These are phyloP conservation scores for Suhomyces sp. DNA, from an alignment of 805 yeast species.

Conservation along the genomic window DNA sequence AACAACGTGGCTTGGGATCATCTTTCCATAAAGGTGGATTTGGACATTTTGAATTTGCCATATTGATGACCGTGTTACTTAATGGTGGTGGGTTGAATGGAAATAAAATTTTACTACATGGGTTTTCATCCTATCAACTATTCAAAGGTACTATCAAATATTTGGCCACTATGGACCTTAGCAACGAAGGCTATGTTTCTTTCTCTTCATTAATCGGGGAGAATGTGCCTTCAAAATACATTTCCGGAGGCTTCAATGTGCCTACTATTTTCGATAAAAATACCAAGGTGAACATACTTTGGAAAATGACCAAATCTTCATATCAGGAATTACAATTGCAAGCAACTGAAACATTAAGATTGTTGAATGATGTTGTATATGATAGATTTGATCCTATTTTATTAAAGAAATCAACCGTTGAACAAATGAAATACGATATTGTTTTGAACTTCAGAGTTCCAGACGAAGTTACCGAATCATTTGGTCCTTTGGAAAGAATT, in stretches of 20 bases:
- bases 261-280: conserved; percentile 78
- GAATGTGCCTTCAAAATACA: conserved; percentile 41
- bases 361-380: conserved; percentile 74
- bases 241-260: conserved; percentile 58
- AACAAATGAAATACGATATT: conserved; percentile 65
- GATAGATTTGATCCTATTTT: conserved; percentile 84
- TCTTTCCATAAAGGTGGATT: conserved; percentile 71
- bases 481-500: conserved; percentile 71
- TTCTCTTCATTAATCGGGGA: conserved; percentile 59
- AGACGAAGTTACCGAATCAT: conserved; percentile 43
- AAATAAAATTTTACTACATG: conserved; percentile 74
- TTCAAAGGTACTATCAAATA: conserved; percentile 86
- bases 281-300: conserved; percentile 73
- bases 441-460: conserved; percentile 53
- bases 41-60: conserved; percentile 87
- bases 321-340: conserved; percentile 60
- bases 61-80: conserved; percentile 75
- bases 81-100: conserved; percentile 81
- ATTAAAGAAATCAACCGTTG: conserved; percentile 55
- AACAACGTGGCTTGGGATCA: conserved; percentile 79
- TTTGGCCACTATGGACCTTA: conserved; percentile 76
- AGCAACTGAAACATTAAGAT: conserved; percentile 64
- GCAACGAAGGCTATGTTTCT: conserved; percentile 59
- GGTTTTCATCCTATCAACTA: conserved; percentile 89
- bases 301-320: conserved; percentile 74